Evolutionary conservation across 78 protist species (phyloP), one percentile per base, ranked within the genome.

Genomic region (Thecamonas trahens): DNA sequence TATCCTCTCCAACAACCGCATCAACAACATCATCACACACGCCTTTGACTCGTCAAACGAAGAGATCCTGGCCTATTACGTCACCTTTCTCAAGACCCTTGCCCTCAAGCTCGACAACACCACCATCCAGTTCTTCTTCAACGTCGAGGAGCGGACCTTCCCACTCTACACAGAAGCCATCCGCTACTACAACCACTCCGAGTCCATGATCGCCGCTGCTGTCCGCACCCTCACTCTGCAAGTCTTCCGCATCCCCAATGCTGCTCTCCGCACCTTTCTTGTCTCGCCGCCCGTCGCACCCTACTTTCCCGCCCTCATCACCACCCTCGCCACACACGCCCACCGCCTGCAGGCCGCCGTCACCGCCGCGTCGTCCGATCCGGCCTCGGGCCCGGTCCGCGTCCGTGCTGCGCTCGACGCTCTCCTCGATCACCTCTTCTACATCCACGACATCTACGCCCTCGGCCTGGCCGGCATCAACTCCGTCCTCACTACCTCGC

Each of bases 101-200:
- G 81, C 91, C 22, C 80, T 88, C 18, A 76, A 82, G 64, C 76
- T 92, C 54, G 78, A 77, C 74, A 40, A 57, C 32, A 72, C 52
- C 37, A 83, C 87, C 11, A 67, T 92, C 34, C 77, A 80, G 55
- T 88, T 92, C 88, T 92, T 92, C 71, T 88, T 71, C 64, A 78
- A 88, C 70, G 86, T 0, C 6, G 72, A 80, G 85, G 64, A 77
- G 31, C 77, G 69, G 62, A 58, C 71, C 71, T 93, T 93, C 31
- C 94, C 94, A 7, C 65, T 93, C 7, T 93, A 90, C 76, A 79
- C 91, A 26, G 95, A 93, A 45, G 94, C 97, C 13, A 80, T 93
- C 63, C 89, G 85, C 59, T 93, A 89, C 69, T 78, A 87, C 80
- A 77, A 82, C 67, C 87, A 93, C 82, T 54, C 49, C 31, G 97